Percentiles rank a stretch among this genome's conserved stretches.
Evolutionary conservation across 306 rosid species (phyloP).

Genomic region (Malus orientalis): DNA sequence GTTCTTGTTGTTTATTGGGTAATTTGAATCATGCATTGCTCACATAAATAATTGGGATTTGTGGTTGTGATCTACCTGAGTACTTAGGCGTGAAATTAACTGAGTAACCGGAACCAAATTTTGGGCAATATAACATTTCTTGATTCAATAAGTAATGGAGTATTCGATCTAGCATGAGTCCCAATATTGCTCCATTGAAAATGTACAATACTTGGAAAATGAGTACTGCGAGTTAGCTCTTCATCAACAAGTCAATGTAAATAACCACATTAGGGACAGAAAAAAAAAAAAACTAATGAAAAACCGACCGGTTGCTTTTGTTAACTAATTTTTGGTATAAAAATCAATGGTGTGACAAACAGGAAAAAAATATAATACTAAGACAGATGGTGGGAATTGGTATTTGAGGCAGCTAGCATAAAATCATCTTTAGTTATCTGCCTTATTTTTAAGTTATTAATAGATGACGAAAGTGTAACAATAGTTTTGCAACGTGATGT

Average conservation of each 20-base stretch:
- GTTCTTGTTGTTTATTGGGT: not conserved
- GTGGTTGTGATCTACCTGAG: not conserved
- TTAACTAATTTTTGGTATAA: not conserved
- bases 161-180: not conserved
- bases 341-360: not conserved
- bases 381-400: not conserved
- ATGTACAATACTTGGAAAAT: not conserved
- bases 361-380: not conserved
- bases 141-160: not conserved
- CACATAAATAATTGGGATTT: constrained; percentile 5
- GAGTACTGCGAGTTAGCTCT: not conserved
- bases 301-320: too few relatives aligned
- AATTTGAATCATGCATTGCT: not conserved
- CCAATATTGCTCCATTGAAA: not conserved
- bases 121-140: not conserved
- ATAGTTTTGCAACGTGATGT: too few relatives aligned
- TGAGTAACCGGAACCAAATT: not conserved
- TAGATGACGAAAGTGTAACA: not conserved
- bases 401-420: not conserved
- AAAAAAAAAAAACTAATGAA: not conserved
- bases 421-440: not conserved
- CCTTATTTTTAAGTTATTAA: not conserved
- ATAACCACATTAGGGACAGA: not conserved
- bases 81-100: not conserved
- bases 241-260: not conserved